Conservation (phyloP, 2,329 filamentous ascomycete genomes). For the Fonsecaea erecta region DNA sequence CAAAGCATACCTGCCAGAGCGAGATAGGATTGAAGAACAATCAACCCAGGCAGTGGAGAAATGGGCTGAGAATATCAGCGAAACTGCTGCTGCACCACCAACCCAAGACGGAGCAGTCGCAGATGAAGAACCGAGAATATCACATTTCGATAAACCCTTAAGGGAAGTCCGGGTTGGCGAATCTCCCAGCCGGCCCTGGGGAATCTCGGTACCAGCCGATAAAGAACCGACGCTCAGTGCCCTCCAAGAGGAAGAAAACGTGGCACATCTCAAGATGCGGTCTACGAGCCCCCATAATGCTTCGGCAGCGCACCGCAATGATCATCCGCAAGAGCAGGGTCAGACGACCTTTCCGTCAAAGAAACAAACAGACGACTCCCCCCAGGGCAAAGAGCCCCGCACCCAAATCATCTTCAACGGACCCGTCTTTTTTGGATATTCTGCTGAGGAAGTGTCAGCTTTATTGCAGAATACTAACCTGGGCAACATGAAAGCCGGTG, state of each 20-base stretch:
- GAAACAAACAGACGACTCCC: slow-evolving; percentile 4
- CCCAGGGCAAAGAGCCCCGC: slow-evolving; percentile 26
- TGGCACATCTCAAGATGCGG: slow-evolving; percentile 21
- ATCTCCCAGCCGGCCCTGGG: slow-evolving; percentile 91
- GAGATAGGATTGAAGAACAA: slow-evolving; percentile 50
- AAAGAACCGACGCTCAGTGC: slow-evolving; percentile 46
- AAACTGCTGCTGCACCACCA: slow-evolving; percentile 44
- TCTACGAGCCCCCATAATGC: slow-evolving; percentile 35
- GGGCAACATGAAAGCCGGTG: slow-evolving; percentile 11
- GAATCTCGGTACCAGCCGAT: slow-evolving; percentile 76
- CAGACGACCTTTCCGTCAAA: slow-evolving; percentile 32
- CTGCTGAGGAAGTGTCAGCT: slow-evolving; percentile 77
- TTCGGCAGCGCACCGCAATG: slow-evolving; percentile 28
- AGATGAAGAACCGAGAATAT: slow-evolving; percentile 65
- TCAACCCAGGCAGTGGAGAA: slow-evolving; percentile 67
- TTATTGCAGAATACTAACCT: slow-evolving; percentile 62
- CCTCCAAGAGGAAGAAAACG: slow-evolving; percentile 34
- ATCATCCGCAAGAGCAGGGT: slow-evolving; percentile 23
- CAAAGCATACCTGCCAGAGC: slow-evolving; percentile 77
- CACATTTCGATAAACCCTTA: slow-evolving; percentile 80
- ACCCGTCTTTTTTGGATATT: slow-evolving; percentile 91
- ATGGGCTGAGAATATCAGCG: slow-evolving; percentile 80
- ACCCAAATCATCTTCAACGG: slow-evolving; percentile 88
- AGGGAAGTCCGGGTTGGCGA: slow-evolving; percentile 93
- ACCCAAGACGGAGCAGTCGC: slow-evolving; percentile 42